Percentiles rank a stretch among this genome's conserved stretches.
These are phyloP conservation scores for Chrysanthemum makinoi DNA, from an alignment of 129 eudicot genomes.

Conservation along the genomic window DNA sequence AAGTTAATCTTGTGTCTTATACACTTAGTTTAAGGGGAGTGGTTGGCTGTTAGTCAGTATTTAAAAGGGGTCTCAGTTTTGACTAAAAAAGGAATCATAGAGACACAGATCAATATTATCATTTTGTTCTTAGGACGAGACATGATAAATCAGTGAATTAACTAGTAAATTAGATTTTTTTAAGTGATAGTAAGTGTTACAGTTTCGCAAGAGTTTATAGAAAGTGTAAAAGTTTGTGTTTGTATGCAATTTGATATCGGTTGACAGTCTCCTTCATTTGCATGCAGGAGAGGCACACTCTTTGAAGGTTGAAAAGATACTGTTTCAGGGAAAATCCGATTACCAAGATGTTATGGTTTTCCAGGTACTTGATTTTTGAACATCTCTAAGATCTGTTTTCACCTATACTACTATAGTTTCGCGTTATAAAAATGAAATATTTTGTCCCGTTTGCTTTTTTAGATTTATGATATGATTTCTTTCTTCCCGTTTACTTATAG, in stretches of 20 bases:
- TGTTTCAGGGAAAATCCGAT: constrained; percentile 83
- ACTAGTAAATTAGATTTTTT: background rate
- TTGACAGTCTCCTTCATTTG: background rate
- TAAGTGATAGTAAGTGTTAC: background rate
- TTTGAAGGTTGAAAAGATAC: constrained; percentile 81
- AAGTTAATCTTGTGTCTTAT: background rate
- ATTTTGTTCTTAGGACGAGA: background rate
- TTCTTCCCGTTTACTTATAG: background rate
- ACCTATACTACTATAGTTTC: background rate
- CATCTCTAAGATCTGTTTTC: background rate
- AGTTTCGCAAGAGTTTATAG: background rate
- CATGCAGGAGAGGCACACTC: constrained; percentile 95
- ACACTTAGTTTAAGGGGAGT: constrained; percentile 1
- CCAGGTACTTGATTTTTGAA: constrained; percentile 48
- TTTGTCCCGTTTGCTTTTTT: background rate
- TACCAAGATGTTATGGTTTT: constrained; percentile 96
- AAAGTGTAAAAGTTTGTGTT: background rate
- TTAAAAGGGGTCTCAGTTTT: background rate
- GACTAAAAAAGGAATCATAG: background rate
- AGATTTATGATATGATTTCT: no score
- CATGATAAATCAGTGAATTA: background rate
- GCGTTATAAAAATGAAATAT: background rate
- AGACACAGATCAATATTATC: background rate
- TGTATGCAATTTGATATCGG: background rate
- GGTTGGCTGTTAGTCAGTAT: background rate